Base-by-base conservation (phyloP, 2,329 filamentous ascomycete species). In the Microdochium nivale region DNA sequence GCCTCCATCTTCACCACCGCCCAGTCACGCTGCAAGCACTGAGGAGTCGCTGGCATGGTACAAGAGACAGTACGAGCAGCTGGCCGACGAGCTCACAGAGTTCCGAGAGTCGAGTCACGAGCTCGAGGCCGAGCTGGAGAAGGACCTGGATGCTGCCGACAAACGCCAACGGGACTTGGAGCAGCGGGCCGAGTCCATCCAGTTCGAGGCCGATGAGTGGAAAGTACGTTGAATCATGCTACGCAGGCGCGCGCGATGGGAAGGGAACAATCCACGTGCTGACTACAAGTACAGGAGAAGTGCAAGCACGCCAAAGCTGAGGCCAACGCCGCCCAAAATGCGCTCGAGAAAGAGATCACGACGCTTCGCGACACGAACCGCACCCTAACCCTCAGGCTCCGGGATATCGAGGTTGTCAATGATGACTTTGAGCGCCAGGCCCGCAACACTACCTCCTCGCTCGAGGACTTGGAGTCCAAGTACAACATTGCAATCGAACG, bases 381-480 rank as follows among this genome's bases (percentile, higher is more conserved):
- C 58, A 84, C 86, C 3, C 71, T 96, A 55, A 87, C 94, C 62
- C 76, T 96, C 56, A 88, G 81, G 69, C 75, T 99, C 53, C 86
- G 94, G 59, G 94, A 99, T 67, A 96, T 92, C 60, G 94, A 99
- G 70, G 94, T 99, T 51, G 90, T 88, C 66, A 99, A 97, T 72
- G 94, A 99, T 75, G 94, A 99, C 69, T 96, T 92, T 66, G 94
- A 99, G 74, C 85, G 90, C 58, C 92, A 97, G 72, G 92, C 94
- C 59, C 85, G 94, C 60, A 94, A 96, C 69, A 96, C 92, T 25
- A 91, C 90, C 33, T 96, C 91, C 46, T 96, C 92, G 49, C 81
- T 97, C 55, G 94, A 99, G 71, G 94, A 99, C 65, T 78, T 99
- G 68, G 94, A 99, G 71, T 92, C 88, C 56, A 99, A 97, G 70